Percentiles rank a stretch among this genome's conserved stretches.
Evolutionary conservation across 257 asterid genomes (phyloP).

Genomic region (Nyctanthes arbortristis): DNA sequence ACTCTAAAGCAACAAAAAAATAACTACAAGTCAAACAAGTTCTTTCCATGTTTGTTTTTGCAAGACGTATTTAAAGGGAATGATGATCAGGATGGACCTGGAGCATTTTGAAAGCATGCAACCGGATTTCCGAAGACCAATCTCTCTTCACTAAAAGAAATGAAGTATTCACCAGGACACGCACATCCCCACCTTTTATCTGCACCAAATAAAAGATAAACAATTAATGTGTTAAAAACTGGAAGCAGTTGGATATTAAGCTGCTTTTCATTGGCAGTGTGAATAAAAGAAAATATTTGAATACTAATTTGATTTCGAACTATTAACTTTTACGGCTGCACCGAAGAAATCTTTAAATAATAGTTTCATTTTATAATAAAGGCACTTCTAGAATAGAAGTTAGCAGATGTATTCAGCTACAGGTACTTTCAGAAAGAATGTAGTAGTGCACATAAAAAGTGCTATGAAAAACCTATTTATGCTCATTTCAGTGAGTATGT

Average conservation of each 20-base stretch:
- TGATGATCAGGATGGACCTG: slow-evolving; percentile 56
- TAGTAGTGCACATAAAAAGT: neutral
- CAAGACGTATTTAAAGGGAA: slow-evolving; percentile 13
- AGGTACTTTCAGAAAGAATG: neutral
- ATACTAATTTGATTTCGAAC: neutral
- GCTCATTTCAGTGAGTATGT: neutral
- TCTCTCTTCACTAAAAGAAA: slow-evolving; percentile 81
- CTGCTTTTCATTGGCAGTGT: slow-evolving; percentile 2
- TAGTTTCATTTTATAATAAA: too few species aligned
- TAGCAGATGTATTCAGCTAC: neutral
- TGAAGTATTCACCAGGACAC: slow-evolving; percentile 68
- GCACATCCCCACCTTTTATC: slow-evolving; percentile 88
- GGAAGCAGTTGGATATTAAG: slow-evolving; percentile 8
- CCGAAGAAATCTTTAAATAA: too few species aligned
- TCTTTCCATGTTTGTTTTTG: neutral
- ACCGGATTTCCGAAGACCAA: slow-evolving; percentile 88
- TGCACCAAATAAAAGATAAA: slow-evolving; percentile 31
- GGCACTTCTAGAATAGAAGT: slow-evolving; percentile 10
- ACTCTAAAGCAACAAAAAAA: neutral
- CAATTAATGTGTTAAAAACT: neutral
- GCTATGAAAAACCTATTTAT: neutral
- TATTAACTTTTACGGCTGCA: neutral
- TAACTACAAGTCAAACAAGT: neutral
- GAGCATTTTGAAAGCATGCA: slow-evolving; percentile 95
- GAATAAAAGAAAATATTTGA: neutral